Percentiles rank a stretch among this genome's conserved stretches.
phyloP scores from a whole-genome alignment of 495 filamentous ascomycete species.

The Daldinia grandis region DNA sequence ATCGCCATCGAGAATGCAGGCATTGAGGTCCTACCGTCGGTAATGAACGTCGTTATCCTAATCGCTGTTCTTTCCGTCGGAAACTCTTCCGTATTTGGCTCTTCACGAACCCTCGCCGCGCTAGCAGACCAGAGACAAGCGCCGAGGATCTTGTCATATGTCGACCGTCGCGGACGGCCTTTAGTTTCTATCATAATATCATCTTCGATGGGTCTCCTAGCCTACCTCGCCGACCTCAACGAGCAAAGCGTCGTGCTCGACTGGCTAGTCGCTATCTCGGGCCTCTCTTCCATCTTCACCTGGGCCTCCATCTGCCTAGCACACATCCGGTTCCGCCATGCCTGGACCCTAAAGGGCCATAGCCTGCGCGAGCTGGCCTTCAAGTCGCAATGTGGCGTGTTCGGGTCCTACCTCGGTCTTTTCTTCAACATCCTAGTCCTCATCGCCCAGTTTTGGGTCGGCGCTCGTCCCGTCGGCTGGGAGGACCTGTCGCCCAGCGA shows the following conservation, averaged over 20 bases:
- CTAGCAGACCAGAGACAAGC: slow-evolving; percentile 88
- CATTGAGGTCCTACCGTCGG: slow-evolving; percentile 75
- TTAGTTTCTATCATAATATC: slow-evolving; percentile 76
- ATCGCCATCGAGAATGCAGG: slow-evolving; percentile 85
- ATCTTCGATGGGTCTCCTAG: slow-evolving; percentile 74
- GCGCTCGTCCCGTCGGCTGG: slow-evolving; percentile 78
- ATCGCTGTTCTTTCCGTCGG: slow-evolving; percentile 88
- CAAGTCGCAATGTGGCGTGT: slow-evolving; percentile 77
- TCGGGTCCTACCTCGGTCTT: slow-evolving; percentile 87
- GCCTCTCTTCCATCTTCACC: slow-evolving; percentile 89
- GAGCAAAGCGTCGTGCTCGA: slow-evolving; percentile 71
- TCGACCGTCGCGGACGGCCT: slow-evolving; percentile 84
- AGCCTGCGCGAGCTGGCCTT: slow-evolving; percentile 80
- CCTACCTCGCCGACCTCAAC: slow-evolving; percentile 76
- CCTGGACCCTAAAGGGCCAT: slow-evolving; percentile 76
- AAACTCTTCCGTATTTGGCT: slow-evolving; percentile 87
- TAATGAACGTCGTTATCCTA: slow-evolving; percentile 92
- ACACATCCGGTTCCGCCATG: slow-evolving; percentile 91
- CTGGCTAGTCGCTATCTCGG: slow-evolving; percentile 92
- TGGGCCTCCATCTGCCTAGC: slow-evolving; percentile 89
- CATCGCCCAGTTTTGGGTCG: slow-evolving; percentile 92
- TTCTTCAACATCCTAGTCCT: slow-evolving; percentile 82
- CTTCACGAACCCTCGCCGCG: slow-evolving; percentile 84
- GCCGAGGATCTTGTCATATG: slow-evolving; percentile 77
- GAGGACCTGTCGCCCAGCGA: slow-evolving; percentile 50